These are phyloP conservation scores for Neurospora cerealis DNA, from an alignment of 495 filamentous ascomycete genomes.

Conservation along the genomic window DNA sequence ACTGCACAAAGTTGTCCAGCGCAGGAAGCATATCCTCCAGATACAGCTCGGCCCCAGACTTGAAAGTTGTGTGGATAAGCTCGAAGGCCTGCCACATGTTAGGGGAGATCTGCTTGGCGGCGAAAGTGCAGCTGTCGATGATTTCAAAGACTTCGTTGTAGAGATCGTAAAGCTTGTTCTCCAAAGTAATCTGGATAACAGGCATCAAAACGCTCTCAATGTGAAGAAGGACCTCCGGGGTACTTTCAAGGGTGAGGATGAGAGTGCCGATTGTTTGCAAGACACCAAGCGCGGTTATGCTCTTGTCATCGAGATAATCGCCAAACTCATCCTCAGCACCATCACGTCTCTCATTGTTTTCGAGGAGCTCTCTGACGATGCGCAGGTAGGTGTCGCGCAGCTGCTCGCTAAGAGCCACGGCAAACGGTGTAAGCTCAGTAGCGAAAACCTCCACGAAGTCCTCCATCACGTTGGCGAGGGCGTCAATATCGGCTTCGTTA, in stretches of 20 bases:
- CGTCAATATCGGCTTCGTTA: slow-evolving; percentile 91
- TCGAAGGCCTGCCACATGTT: slow-evolving; percentile 99
- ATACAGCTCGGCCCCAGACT: slow-evolving; percentile 91
- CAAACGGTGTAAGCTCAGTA: slow-evolving; percentile 88
- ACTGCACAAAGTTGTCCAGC: slow-evolving; percentile 92
- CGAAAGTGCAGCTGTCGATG: slow-evolving; percentile 98
- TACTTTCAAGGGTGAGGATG: slow-evolving; percentile 93
- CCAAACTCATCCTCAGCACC: slow-evolving; percentile 70
- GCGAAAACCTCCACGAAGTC: slow-evolving; percentile 99
- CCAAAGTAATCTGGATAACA: slow-evolving; percentile 87
- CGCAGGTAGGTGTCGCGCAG: slow-evolving; percentile 92
- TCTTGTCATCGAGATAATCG: slow-evolving; percentile 95
- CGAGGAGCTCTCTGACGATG: slow-evolving; percentile 83
- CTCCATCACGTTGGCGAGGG: slow-evolving; percentile 97
- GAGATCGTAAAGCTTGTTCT: slow-evolving; percentile 94
- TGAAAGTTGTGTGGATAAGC: slow-evolving; percentile 93
- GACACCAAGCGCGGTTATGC: slow-evolving; percentile 92
- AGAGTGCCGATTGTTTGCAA: slow-evolving; percentile 96
- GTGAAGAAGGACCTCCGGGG: slow-evolving; percentile 84
- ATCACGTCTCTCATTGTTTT: slow-evolving; percentile 63
- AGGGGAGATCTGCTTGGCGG: slow-evolving; percentile 85
- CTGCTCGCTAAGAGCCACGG: slow-evolving; percentile 95
- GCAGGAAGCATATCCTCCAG: slow-evolving; percentile 99
- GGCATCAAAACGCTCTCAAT: slow-evolving; percentile 95
- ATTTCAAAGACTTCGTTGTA: slow-evolving; percentile 99